These are phyloP conservation scores for Daldinia vernicosa DNA, from an alignment of 495 filamentous ascomycete species.

Conservation along the genomic window DNA sequence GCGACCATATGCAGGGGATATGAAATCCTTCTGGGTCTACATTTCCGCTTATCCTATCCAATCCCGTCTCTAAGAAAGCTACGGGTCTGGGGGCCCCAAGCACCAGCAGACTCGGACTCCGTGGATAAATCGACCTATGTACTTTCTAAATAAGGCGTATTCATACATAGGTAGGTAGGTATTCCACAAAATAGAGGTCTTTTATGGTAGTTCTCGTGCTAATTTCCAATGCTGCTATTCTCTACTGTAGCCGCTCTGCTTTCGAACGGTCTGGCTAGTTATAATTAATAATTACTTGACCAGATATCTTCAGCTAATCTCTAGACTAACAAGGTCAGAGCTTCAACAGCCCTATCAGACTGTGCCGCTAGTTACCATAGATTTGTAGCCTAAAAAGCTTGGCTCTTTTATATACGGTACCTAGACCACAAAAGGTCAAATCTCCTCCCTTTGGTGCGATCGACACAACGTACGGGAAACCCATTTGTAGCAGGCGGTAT, in stretches of 20 bases:
- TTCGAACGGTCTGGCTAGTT: background rate
- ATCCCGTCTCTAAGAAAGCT: slow-evolving; percentile 11
- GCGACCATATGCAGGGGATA: slow-evolving; percentile 27
- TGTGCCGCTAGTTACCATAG: slow-evolving; percentile 8
- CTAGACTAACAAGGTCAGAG: background rate
- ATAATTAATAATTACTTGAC: background rate
- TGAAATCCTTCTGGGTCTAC: slow-evolving; percentile 32
- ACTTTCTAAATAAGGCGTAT: background rate
- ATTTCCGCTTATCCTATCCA: slow-evolving; percentile 20
- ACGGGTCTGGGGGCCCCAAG: slow-evolving; percentile 14
- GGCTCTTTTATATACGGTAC: slow-evolving; percentile 1
- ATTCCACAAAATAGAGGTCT: background rate
- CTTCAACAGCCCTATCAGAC: slow-evolving; percentile 3
- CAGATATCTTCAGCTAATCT: background rate
- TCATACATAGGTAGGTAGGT: no score
- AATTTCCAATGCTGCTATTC: background rate
- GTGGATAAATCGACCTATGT: background rate
- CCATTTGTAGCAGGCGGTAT: background rate
- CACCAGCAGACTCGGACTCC: background rate
- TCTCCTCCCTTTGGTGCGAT: slow-evolving; percentile 30
- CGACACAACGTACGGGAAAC: slow-evolving; percentile 1
- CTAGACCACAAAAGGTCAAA: slow-evolving; percentile 20
- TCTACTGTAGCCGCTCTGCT: background rate
- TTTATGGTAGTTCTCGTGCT: background rate
- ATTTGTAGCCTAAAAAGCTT: slow-evolving; percentile 17